Evolutionary conservation across 257 asterid genomes (phyloP).

Genomic region (Rhazya stricta): DNA sequence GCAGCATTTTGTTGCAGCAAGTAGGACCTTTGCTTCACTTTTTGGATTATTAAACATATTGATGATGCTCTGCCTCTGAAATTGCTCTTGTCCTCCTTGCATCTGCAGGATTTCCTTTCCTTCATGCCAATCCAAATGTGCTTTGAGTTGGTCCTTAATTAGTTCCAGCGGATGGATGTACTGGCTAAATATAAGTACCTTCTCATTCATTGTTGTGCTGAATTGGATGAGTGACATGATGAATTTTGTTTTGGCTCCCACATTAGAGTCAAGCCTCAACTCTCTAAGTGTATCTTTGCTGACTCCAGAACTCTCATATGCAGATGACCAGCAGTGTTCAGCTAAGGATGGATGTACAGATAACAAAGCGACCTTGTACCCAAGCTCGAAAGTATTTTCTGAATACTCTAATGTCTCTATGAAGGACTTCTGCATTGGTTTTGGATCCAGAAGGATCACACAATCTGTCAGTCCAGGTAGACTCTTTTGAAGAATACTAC

Average conservation of each 20-base stretch:
- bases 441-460: conserved; percentile 40
- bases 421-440: conserved; percentile 32
- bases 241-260: conserved; percentile 46
- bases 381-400: conserved; percentile 26
- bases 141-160: conserved; percentile 29
- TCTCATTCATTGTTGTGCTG: conserved; percentile 31
- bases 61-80: conserved; percentile 38
- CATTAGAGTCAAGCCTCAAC: conserved; percentile 30
- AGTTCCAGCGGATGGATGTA: conserved; percentile 26
- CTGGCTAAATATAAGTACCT: conserved; percentile 52
- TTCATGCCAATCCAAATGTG: conserved; percentile 35
- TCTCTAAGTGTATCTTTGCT: conserved; percentile 22
- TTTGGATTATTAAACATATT: conserved; percentile 32
- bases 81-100: conserved; percentile 37
- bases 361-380: conserved; percentile 32
- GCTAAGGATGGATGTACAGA: conserved; percentile 48
- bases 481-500: conserved; percentile 37
- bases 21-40: conserved; percentile 50
- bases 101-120: conserved; percentile 46
- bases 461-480: conserved; percentile 45
- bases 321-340: conserved; percentile 9
- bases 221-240: conserved; percentile 41
- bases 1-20: conserved; percentile 50
- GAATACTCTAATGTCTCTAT: conserved; percentile 24
- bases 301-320: conserved; percentile 13